phyloP scores from a whole-genome alignment of 371 early-diverging fungal species.

The Lichtheimia ramosa region DNA sequence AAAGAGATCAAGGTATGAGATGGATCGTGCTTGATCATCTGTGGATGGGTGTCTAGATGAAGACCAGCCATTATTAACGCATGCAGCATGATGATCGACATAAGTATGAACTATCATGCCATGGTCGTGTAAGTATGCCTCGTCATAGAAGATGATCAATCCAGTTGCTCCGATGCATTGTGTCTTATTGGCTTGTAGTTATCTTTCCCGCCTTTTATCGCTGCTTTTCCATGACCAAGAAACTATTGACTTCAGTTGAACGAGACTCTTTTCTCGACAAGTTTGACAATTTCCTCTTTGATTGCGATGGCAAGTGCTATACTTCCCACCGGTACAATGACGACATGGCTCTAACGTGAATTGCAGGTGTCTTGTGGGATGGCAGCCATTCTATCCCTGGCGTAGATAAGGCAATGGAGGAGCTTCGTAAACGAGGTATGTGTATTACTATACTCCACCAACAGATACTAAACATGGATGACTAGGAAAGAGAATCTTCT shows the following conservation, averaged over 20 bases:
- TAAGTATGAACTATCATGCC: too few relatives aligned
- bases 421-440: conserved; percentile 70
- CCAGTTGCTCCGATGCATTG: too few relatives aligned
- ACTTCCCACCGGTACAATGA: background rate
- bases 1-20: too few relatives aligned
- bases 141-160: too few relatives aligned
- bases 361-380: conserved; percentile 90
- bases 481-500: conserved; percentile 79
- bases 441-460: background rate
- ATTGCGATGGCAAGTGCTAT: conserved; percentile 85
- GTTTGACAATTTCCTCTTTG: conserved; percentile 92
- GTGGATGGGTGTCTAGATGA: too few relatives aligned
- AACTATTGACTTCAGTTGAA: conserved; percentile 27
- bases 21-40: too few relatives aligned
- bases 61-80: too few relatives aligned
- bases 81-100: too few relatives aligned
- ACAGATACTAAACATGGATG: too few relatives aligned
- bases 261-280: conserved; percentile 50
- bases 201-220: background rate
- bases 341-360: background rate
- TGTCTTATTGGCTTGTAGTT: too few relatives aligned
- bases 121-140: too few relatives aligned
- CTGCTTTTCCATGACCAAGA: conserved; percentile 17
- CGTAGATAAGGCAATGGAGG: conserved; percentile 68
- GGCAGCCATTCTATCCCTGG: conserved; percentile 71